Evolutionary conservation across 1,139 yeast species (phyloP).

Genomic region (Geotrichum phurueaensis): DNA sequence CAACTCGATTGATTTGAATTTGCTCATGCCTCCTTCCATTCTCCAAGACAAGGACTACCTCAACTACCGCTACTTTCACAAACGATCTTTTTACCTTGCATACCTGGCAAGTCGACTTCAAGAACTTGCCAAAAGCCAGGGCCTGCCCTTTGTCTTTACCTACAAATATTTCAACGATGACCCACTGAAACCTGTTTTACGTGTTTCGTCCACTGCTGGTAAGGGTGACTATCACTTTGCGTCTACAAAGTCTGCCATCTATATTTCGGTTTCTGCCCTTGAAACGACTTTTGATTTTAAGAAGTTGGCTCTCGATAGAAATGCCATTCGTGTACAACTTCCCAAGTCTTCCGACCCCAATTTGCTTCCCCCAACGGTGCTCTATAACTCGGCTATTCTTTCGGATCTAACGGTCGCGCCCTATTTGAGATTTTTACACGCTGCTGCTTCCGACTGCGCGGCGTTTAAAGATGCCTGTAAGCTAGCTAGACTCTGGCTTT

Average conservation of each 20-base stretch:
- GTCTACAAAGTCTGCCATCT: slow-evolving; percentile 65
- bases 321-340: slow-evolving; percentile 49
- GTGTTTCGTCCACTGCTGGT: slow-evolving; percentile 20
- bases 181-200: slow-evolving; percentile 33
- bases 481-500: slow-evolving; percentile 82
- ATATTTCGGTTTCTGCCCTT: slow-evolving; percentile 69
- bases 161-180: slow-evolving; percentile 48
- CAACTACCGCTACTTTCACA: slow-evolving; percentile 83
- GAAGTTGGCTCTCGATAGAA: slow-evolving; percentile 69
- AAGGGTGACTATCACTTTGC: slow-evolving; percentile 47
- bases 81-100: slow-evolving; percentile 81
- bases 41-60: slow-evolving; percentile 85
- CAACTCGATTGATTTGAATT: slow-evolving; percentile 65
- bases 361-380: slow-evolving; percentile 68
- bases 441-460: slow-evolving; percentile 68
- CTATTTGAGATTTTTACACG: slow-evolving; percentile 68
- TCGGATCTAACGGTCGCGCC: slow-evolving; percentile 63
- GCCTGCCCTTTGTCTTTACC: slow-evolving; percentile 43
- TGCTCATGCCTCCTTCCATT: slow-evolving; percentile 70
- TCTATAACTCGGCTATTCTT: slow-evolving; percentile 74
- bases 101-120: slow-evolving; percentile 63
- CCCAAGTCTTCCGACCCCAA: slow-evolving; percentile 25
- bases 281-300: slow-evolving; percentile 63
- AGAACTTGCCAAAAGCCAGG: slow-evolving; percentile 48
- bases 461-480: slow-evolving; percentile 86